Conservation (phyloP, 192 early-diverging fungal genomes). For the Spizellomyces sp. region DNA sequence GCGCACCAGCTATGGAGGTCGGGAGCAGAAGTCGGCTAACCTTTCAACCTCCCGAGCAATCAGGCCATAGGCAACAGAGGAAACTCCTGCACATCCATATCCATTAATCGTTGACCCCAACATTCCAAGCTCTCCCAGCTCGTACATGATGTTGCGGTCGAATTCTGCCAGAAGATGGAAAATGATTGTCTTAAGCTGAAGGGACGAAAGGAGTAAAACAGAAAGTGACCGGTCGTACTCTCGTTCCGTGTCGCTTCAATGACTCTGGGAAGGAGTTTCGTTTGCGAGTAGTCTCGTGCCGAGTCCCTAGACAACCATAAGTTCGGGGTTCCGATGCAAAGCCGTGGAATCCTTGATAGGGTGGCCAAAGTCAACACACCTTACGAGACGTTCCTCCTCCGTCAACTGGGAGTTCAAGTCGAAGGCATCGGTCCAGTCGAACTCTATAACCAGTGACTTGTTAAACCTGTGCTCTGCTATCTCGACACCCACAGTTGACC, state of each 20-base stretch:
- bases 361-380: conserved; percentile 1
- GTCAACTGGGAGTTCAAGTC: conserved; percentile 83
- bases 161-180: conserved; percentile 58
- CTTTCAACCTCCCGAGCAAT: conserved; percentile 96
- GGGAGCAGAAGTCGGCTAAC: conserved; percentile 25
- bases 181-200: background rate
- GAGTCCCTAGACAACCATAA: conserved; percentile 56
- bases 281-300: conserved; percentile 85
- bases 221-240: conserved; percentile 49
- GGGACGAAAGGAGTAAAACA: too few relatives aligned
- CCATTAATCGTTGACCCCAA: conserved; percentile 94
- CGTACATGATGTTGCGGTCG: conserved; percentile 86
- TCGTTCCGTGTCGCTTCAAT: conserved; percentile 85
- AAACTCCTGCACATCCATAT: conserved; percentile 96
- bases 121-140: conserved; percentile 93
- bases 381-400: conserved; percentile 85
- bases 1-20: background rate
- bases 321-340: background rate
- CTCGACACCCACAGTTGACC: too few relatives aligned
- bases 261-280: conserved; percentile 83
- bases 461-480: too few relatives aligned
- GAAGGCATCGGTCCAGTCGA: conserved; percentile 74
- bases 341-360: background rate
- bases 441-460: conserved; percentile 6
- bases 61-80: conserved; percentile 94